Conservation (phyloP, 2,329 filamentous ascomycete species). For the Canariomyces notabilis region DNA sequence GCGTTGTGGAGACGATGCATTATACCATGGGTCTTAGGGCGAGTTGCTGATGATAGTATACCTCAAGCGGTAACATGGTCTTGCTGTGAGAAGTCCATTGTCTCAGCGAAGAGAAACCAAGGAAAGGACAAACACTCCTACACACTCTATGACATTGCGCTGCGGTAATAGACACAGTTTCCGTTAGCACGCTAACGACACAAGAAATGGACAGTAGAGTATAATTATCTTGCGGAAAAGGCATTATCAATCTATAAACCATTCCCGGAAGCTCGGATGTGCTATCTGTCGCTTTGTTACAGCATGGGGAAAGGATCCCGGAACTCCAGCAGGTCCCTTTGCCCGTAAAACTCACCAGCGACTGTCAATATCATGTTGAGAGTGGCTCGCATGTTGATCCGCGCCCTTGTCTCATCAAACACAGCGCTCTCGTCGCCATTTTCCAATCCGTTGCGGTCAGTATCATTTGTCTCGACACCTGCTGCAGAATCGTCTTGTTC, state of each 20-base stretch:
- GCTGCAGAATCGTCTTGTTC: constrained; percentile 18
- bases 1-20: constrained; percentile 3
- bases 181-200: too few species aligned
- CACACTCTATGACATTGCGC: too few species aligned
- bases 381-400: constrained; percentile 59
- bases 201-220: neutral
- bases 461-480: constrained; percentile 28
- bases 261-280: neutral
- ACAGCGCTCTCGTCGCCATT: constrained; percentile 21
- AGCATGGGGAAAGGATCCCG: constrained; percentile 56
- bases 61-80: neutral
- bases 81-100: neutral
- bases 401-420: constrained; percentile 31
- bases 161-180: too few species aligned
- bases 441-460: constrained; percentile 21
- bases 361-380: constrained; percentile 90
- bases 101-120: too few species aligned
- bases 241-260: too few species aligned
- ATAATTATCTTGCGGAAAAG: neutral
- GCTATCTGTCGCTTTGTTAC: constrained; percentile 23
- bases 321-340: constrained; percentile 76
- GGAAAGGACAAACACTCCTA: too few species aligned
- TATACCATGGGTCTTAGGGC: constrained; percentile 11
- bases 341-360: constrained; percentile 82
- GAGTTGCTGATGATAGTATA: neutral